phyloP scores from a whole-genome alignment of 345 rosid genomes.

The Lumnitzera littorea region DNA sequence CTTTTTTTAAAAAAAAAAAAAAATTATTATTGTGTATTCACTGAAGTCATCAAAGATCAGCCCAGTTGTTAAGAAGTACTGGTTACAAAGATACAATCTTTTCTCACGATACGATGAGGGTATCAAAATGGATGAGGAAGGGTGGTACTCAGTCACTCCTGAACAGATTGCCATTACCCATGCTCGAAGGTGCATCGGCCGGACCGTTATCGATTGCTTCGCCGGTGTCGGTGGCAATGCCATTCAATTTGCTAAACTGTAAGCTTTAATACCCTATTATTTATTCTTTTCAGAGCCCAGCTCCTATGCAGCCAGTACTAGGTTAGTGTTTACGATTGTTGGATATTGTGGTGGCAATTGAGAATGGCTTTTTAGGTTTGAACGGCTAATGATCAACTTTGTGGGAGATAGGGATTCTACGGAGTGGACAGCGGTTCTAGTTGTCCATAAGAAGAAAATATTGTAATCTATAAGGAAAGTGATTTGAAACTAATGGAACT shows the following conservation, averaged over 20 bases:
- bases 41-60: not conserved
- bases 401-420: too few species aligned
- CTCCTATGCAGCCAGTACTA: too few species aligned
- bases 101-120: conserved; percentile 41
- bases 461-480: too few species aligned
- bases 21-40: not conserved
- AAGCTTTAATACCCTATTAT: not conserved
- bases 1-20: too few species aligned
- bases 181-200: conserved; percentile 32
- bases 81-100: conserved; percentile 38
- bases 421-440: too few species aligned
- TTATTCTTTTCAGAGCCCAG: too few species aligned
- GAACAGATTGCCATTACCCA: conserved; percentile 37
- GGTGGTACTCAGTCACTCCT: conserved; percentile 44
- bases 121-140: conserved; percentile 41
- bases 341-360: too few species aligned
- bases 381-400: too few species aligned
- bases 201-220: conserved; percentile 36
- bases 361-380: too few species aligned
- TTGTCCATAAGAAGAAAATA: too few species aligned
- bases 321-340: too few species aligned
- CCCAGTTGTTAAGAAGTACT: conserved; percentile 24
- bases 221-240: conserved; percentile 50
- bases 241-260: conserved; percentile 42
- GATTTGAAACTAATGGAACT: too few species aligned